Evolutionary conservation across 2,329 filamentous ascomycete genomes (phyloP).

Genomic region (Fusarium sp.): DNA sequence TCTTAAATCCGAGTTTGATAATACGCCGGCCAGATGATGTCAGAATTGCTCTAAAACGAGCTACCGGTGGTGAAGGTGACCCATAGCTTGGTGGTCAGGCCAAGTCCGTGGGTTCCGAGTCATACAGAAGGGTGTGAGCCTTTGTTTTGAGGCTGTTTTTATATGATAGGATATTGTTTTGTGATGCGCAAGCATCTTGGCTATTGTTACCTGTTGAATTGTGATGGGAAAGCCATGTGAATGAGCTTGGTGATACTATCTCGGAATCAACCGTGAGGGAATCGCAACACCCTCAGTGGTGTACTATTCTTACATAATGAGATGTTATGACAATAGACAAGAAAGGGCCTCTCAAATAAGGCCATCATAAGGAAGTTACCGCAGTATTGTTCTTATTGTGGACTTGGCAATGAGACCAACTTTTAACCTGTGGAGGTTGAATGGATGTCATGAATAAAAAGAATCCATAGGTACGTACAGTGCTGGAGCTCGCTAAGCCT

Average conservation of each 20-base stretch:
- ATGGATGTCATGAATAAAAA: not conserved
- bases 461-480: not conserved
- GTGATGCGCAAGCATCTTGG: not conserved
- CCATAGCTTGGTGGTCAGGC: slow-evolving; percentile 13
- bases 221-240: not conserved
- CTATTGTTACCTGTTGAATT: not conserved
- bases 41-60: slow-evolving; percentile 4
- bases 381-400: not conserved
- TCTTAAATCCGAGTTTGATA: not conserved
- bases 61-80: not conserved
- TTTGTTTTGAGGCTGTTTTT: not conserved
- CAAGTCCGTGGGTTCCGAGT: not conserved
- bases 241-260: slow-evolving; percentile 8
- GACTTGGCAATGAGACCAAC: not conserved
- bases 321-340: no score
- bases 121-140: not conserved
- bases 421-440: slow-evolving; percentile 1
- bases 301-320: not conserved
- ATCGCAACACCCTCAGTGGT: not conserved
- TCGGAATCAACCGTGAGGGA: not conserved
- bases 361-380: no score
- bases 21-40: slow-evolving; percentile 1
- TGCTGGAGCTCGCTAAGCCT: slow-evolving; percentile 8
- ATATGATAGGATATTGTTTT: not conserved
- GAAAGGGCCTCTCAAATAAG: no score